Base-by-base conservation (phyloP, 1,284 basidiomycete species). In the Ceratobasidium sp. region DNA sequence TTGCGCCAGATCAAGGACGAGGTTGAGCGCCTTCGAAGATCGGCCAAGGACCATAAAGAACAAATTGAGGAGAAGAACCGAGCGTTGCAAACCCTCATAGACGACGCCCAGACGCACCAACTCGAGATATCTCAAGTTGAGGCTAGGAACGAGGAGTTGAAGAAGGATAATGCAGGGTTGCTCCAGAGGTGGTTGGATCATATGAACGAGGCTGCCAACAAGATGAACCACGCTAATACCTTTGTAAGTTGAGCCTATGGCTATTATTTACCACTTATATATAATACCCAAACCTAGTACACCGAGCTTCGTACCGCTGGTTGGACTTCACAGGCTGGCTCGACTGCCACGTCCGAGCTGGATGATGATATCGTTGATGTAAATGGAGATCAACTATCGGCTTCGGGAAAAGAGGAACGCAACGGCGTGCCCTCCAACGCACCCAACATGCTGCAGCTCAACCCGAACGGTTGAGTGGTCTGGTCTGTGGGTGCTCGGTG, bases 121-220 rank as follows among this genome's bases (percentile, higher is more conserved):
- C 89, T 98, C 64, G 97, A 99, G 83, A 89, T 99, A 20, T 89
- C 91, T 60, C 94, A 97, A 82, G 91, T 98, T 51, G 92, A 95
- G 78, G 90, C 95, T 79, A 91, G 94, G 51, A 98, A 98, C 82
- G 87, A 91, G 80, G 92, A 88, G 28, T 88, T 99, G 63, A 91
- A 90, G 75, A 93, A 92, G 81, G 97, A 99, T 84, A 99, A 99
- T 81, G 96, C 97, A 23, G 93, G 93, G 80, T 88, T 99, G 53
- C 87, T 99, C 0, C 95, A 98, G 83, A 91, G 96, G 20, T 98
- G 96, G 96, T 87, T 98, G 31, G 96, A 98, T 82, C 92, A 93
- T 80, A 98, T 98, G 86, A 95, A 98, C 82, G 87, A 90, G 17
- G 96, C 97, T 81, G 97, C 93, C 5, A 95, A 97, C 83, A 92